Conservation (phyloP, 1,139 yeast genomes). For the Taphrina flavorubra region DNA sequence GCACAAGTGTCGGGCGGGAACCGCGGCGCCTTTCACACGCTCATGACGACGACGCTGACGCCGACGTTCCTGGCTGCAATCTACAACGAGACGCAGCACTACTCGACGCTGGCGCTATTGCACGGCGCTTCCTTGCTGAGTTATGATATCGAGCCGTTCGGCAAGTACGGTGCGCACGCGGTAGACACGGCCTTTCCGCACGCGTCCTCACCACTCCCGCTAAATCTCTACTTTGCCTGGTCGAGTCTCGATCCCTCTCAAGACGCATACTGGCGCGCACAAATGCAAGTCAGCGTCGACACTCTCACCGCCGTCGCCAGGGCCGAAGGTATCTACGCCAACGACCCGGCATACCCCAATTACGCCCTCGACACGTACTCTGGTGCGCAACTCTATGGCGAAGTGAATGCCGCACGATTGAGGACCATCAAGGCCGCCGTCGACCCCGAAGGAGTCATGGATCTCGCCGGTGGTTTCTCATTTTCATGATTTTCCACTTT, state of each 20-base stretch:
- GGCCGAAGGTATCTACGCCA: constrained; percentile 18
- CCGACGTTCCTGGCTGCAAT: constrained; percentile 14
- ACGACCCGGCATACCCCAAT: constrained; percentile 17
- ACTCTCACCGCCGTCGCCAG: constrained; percentile 17
- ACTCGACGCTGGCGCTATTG: neutral
- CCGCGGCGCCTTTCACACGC: constrained; percentile 26
- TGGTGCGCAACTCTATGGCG: constrained; percentile 22
- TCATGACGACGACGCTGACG: constrained; percentile 20
- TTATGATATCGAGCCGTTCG: constrained; percentile 26
- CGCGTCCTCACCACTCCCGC: constrained; percentile 24
- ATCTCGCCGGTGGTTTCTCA: constrained; percentile 26
- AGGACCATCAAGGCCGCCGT: constrained; percentile 15
- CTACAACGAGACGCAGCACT: constrained; percentile 14
- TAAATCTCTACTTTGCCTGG: constrained; percentile 30
- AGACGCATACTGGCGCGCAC: constrained; percentile 18
- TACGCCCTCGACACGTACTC: constrained; percentile 22
- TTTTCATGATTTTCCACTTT: neutral
- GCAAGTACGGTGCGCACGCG: constrained; percentile 13
- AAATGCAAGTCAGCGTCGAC: constrained; percentile 17
- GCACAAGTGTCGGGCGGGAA: constrained; percentile 15
- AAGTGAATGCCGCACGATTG: constrained; percentile 10
- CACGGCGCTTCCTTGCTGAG: constrained; percentile 22
- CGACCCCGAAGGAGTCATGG: constrained; percentile 24
- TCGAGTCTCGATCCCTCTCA: constrained; percentile 1
- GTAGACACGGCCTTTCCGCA: constrained; percentile 28